Conservation (phyloP, 148 eudicot genomes). For the Nepenthes gracilis region DNA sequence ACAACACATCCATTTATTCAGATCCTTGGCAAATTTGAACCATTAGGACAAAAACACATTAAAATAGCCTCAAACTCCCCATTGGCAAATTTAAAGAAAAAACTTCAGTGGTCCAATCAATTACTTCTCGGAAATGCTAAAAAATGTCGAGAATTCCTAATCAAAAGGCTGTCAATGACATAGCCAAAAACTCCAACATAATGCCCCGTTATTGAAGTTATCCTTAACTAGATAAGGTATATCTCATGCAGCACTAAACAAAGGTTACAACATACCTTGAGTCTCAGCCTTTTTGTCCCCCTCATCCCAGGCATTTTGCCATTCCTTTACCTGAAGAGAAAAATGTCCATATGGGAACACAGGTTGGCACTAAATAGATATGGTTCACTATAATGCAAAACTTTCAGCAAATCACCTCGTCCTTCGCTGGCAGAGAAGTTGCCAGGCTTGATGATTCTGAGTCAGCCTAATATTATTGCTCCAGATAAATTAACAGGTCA, state of each 20-base stretch:
- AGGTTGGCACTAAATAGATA: background rate
- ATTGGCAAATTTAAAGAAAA: background rate
- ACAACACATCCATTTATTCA: background rate
- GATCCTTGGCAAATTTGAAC: background rate
- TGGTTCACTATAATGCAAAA: background rate
- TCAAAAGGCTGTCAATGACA: too few relatives aligned
- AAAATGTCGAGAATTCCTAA: too few relatives aligned
- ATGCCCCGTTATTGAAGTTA: too few relatives aligned
- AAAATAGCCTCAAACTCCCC: background rate
- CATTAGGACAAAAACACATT: background rate
- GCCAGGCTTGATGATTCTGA: slow-evolving; percentile 22
- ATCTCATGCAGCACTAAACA: background rate
- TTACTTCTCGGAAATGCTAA: too few relatives aligned
- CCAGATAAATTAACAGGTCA: too few relatives aligned
- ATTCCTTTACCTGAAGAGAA: slow-evolving; percentile 14
- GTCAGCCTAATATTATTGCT: slow-evolving; percentile 17
- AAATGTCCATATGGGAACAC: slow-evolving; percentile 3
- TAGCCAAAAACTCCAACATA: too few relatives aligned
- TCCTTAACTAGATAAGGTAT: too few relatives aligned
- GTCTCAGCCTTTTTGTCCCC: slow-evolving; percentile 12
- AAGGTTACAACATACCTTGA: slow-evolving; percentile 11
- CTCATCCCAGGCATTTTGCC: slow-evolving; percentile 21
- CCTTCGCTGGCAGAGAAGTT: slow-evolving; percentile 11
- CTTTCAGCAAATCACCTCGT: slow-evolving; percentile 11
- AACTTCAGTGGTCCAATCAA: background rate